Evolutionary conservation across 1,139 yeast genomes (phyloP), one percentile per base, ranked within the genome.

Genomic region (Kodamaea sp.): DNA sequence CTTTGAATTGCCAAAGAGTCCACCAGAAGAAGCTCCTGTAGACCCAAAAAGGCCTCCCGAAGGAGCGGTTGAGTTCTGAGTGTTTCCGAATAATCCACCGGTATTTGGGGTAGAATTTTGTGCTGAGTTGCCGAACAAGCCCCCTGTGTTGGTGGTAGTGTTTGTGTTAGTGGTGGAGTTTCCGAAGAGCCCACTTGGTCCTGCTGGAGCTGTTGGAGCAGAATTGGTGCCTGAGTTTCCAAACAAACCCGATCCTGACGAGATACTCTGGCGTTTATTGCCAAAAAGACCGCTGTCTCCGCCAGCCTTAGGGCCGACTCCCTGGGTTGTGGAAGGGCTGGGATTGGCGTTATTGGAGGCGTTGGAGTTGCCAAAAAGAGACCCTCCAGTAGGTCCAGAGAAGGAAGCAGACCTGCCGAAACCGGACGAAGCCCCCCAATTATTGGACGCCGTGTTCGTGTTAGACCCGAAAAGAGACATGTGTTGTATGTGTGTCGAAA

Each of bases 101-200:
- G 48, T 12, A 11, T 13, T 19, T 4, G 35, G 10, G 8, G 10
- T 15, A 14, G 32, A 29, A 14, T 23, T 22, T 31, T 39, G 41
- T 40, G 25, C 45, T 30, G 47, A 39, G 42, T 39, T 52, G 9
- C 63, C 67, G 49, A 61, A 59, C 16, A 62, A 41, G 2, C 63
- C 61, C 16, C 51, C 24, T 10, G 46, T 32, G 15, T 47, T 12
- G 20, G 32, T 10, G 9, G 25, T 22, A 14, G 33, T 15, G 32
- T 10, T 15, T n/a, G 12, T 23, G 14, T 12, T 24, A 13, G 37
- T 24, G 15, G 27, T 31, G 15, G 39, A 29, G 26, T 44, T 46
- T 11, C 55, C 58, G 37, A 51, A 51, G 9, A 53, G 32, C 3
- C 53, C 51, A n/a, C n/a, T n/a, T n/a, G n/a, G n/a, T n/a, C n/a